Conservation (phyloP, 805 yeast genomes). For the Pichia rugopelliculosa region DNA sequence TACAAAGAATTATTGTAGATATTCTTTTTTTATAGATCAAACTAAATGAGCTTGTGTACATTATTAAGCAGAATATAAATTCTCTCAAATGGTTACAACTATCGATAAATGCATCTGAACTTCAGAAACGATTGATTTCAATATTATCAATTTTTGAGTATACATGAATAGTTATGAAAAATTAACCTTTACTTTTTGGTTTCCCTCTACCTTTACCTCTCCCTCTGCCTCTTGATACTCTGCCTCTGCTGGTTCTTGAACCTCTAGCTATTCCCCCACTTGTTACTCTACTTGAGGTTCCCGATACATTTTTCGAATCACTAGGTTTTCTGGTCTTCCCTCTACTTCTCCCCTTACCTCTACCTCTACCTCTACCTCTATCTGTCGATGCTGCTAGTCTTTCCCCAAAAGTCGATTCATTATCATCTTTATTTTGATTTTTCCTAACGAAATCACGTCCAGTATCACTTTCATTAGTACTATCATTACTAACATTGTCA, state of each 20-base stretch:
- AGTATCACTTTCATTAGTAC: neutral
- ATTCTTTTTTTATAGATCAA: neutral
- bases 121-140: too few species aligned
- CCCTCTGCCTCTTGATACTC: neutral
- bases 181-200: neutral
- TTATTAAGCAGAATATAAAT: neutral
- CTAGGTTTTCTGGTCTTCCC: neutral
- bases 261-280: neutral
- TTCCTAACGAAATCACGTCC: too few species aligned
- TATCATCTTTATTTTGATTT: neutral
- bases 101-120: neutral
- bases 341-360: neutral
- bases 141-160: too few species aligned
- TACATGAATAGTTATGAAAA: neutral
- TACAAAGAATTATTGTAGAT: neutral
- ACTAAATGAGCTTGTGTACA: neutral
- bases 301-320: neutral
- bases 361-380: neutral
- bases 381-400: neutral
- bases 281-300: neutral
- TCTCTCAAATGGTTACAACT: neutral
- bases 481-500: too few species aligned
- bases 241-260: neutral
- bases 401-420: neutral
- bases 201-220: slow-evolving; percentile 1